phyloP scores from a whole-genome alignment of 345 rosid genomes.

The Salix caprea region DNA sequence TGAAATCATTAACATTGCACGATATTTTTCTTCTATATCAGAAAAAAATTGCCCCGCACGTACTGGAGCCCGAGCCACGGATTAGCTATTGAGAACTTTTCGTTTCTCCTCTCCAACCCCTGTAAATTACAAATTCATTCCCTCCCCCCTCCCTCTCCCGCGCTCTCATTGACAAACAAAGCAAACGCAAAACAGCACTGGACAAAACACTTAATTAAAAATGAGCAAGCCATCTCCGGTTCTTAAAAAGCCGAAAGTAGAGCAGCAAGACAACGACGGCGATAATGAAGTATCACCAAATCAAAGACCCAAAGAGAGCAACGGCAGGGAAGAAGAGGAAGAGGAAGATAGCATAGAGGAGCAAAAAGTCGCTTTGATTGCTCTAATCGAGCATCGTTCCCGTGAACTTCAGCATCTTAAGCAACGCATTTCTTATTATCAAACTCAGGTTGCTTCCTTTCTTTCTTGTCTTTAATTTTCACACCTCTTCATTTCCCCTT shows the following conservation, averaged over 20 bases:
- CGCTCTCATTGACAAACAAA: neutral
- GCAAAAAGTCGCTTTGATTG: slow-evolving; percentile 63
- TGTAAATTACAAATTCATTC: neutral
- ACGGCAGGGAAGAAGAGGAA: slow-evolving; percentile 20
- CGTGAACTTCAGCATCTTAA: slow-evolving; percentile 58
- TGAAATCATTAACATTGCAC: too few relatives aligned
- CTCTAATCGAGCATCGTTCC: slow-evolving; percentile 70
- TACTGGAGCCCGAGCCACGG: too few relatives aligned
- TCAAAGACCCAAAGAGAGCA: slow-evolving; percentile 16
- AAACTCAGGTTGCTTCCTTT: slow-evolving; percentile 46
- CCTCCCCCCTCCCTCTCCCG: neutral
- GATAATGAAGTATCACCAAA: neutral
- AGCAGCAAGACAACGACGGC: neutral
- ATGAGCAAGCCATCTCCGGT: slow-evolving; percentile 9
- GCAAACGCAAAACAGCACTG: neutral
- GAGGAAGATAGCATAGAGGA: slow-evolving; percentile 34
- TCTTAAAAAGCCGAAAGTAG: slow-evolving; percentile 17
- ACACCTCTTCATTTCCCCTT: neutral
- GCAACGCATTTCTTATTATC: slow-evolving; percentile 63
- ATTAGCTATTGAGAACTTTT: too few relatives aligned
- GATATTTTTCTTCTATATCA: too few relatives aligned
- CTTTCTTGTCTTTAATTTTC: neutral
- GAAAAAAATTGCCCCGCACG: too few relatives aligned
- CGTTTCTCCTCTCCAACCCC: neutral
- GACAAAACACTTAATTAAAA: neutral